Evolutionary conservation across 768 basidiomycete species (phyloP).

Genomic region (Lanmaoa rubissima): DNA sequence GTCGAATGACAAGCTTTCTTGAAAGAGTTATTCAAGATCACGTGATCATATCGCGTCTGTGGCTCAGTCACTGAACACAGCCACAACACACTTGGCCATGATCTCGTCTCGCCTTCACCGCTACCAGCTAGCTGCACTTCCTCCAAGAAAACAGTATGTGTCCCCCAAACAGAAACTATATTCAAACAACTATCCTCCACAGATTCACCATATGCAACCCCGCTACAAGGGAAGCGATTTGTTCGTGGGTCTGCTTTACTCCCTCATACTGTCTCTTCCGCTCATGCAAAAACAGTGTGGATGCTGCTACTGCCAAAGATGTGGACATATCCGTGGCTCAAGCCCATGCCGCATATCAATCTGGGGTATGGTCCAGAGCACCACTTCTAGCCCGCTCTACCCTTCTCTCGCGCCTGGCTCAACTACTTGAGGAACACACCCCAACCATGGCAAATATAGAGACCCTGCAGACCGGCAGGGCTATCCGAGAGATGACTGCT

Average conservation of each 20-base stretch:
- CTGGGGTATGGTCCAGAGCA: slow-evolving; percentile 71
- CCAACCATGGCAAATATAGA: slow-evolving; percentile 64
- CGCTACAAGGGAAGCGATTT: slow-evolving; percentile 60
- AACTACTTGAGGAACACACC: slow-evolving; percentile 54
- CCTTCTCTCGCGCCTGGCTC: slow-evolving; percentile 63
- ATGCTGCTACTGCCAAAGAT: slow-evolving; percentile 48
- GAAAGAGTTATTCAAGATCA: slow-evolving; percentile 4
- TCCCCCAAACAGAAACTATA: not conserved
- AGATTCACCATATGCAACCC: slow-evolving; percentile 65
- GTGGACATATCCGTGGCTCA: slow-evolving; percentile 50
- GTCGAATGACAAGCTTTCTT: not conserved
- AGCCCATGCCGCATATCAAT: slow-evolving; percentile 59
- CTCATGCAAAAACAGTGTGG: slow-evolving; percentile 42
- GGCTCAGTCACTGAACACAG: slow-evolving; percentile 17
- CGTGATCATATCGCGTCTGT: slow-evolving; percentile 28
- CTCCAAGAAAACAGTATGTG: slow-evolving; percentile 11
- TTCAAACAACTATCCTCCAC: not conserved
- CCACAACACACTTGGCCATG: slow-evolving; percentile 13
- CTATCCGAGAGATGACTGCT: slow-evolving; percentile 81
- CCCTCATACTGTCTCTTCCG: slow-evolving; percentile 33
- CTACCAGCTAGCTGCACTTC: not conserved
- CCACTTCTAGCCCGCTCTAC: slow-evolving; percentile 58
- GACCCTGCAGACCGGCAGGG: slow-evolving; percentile 72
- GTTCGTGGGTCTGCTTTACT: slow-evolving; percentile 54
- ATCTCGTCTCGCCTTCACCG: not conserved